Conservation (phyloP, 371 early-diverging fungal species). For the Blastocladiella emersonii region DNA sequence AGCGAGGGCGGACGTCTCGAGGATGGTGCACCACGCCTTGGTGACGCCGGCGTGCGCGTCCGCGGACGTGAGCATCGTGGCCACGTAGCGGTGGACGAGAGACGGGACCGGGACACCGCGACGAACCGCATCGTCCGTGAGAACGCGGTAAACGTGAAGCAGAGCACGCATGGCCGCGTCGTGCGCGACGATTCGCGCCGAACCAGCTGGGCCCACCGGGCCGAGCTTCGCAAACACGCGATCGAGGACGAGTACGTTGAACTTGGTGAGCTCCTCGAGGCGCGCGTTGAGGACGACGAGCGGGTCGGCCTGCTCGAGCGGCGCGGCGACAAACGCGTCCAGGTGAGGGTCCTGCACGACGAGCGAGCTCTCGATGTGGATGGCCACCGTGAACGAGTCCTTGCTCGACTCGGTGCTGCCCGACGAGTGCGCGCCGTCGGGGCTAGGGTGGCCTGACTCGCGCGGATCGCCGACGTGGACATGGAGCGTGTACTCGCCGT, state of each 20-base stretch:
- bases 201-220: too few relatives aligned
- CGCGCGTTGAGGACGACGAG: neutral
- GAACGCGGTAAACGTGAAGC: neutral
- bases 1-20: neutral
- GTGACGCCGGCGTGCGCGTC: neutral
- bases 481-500: neutral
- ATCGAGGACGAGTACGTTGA: neutral
- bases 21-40: neutral
- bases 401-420: neutral
- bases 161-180: neutral
- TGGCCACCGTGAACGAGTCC: neutral
- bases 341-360: neutral
- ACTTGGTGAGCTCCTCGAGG: neutral
- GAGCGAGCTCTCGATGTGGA: neutral
- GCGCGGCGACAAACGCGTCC: neutral
- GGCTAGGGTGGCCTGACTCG: too few relatives aligned
- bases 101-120: too few relatives aligned
- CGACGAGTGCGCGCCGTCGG: neutral
- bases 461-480: neutral
- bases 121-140: neutral
- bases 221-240: neutral
- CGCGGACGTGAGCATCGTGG: too few relatives aligned
- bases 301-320: neutral
- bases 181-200: neutral
- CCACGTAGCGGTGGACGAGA: too few relatives aligned